These are phyloP conservation scores for Luffa aegyptiaca DNA, from an alignment of 306 rosid genomes.

Conservation along the genomic window DNA sequence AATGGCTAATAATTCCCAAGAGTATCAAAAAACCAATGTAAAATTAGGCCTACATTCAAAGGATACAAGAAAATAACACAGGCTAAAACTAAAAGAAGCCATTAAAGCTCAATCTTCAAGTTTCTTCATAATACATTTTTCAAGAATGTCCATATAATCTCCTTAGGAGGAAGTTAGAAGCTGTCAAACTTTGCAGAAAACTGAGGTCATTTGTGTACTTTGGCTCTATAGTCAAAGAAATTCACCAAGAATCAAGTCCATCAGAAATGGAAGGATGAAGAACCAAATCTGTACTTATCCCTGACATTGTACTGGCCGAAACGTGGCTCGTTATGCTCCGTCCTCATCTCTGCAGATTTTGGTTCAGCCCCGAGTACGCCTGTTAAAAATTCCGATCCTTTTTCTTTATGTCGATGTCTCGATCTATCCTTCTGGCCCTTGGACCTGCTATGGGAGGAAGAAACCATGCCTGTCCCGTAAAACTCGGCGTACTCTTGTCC, in stretches of 20 bases:
- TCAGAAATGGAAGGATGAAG: conserved; percentile 5
- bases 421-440: conserved; percentile 2
- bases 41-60: neutral
- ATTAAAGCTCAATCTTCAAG: conserved; percentile 17
- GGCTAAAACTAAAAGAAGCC: neutral
- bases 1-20: neutral
- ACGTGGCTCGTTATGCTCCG: neutral
- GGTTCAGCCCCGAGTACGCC: neutral
- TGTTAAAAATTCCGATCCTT: neutral
- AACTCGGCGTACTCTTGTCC: conserved; percentile 8
- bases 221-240: neutral
- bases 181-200: neutral
- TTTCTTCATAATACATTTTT: conserved; percentile 17
- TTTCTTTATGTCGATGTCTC: conserved; percentile 6
- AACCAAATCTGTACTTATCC: neutral
- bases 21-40: neutral
- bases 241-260: neutral
- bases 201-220: neutral
- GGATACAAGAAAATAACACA: neutral
- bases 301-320: neutral
- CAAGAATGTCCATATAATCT: neutral
- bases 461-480: neutral
- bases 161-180: neutral
- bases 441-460: conserved; percentile 4
- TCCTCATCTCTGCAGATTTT: neutral